Evolutionary conservation across 1,284 basidiomycete genomes (phyloP).

Genomic region (Ganoderma lingzhi): DNA sequence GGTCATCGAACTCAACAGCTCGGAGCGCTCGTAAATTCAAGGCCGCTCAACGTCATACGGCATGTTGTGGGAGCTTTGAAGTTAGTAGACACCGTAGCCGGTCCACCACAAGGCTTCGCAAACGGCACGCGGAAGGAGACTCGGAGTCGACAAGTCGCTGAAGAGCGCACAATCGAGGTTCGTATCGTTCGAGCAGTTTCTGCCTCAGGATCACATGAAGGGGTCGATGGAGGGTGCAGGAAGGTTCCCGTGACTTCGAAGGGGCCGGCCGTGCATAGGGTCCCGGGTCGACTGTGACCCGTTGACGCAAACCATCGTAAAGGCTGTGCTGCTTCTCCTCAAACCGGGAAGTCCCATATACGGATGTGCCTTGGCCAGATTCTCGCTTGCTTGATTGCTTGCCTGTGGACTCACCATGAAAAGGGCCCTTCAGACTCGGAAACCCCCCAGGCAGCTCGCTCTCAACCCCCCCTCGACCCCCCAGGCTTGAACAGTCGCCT

Average conservation of each 20-base stretch:
- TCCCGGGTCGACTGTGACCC: neutral
- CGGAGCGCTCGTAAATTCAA: neutral
- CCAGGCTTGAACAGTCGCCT: neutral
- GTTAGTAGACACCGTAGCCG: neutral
- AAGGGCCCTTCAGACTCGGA: neutral
- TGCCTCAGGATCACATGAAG: too few species aligned
- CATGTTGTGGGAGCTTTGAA: neutral
- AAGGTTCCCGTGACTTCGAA: neutral
- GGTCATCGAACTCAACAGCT: neutral
- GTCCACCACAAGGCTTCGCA: too few species aligned
- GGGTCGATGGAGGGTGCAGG: too few species aligned
- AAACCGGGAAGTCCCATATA: neutral
- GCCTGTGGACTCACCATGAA: neutral
- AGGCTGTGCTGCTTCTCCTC: conserved; percentile 2
- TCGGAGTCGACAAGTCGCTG: neutral
- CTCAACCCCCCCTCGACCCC: neutral
- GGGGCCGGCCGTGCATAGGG: neutral
- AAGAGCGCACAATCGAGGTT: neutral
- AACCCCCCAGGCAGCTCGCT: neutral
- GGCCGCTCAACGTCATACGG: neutral
- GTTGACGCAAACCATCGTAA: neutral
- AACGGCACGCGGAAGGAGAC: neutral
- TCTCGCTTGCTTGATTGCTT: conserved; percentile 3
- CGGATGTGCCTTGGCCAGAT: neutral
- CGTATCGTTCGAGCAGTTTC: neutral